phyloP scores from a whole-genome alignment of 305 asterid genomes.

The Fraxinus baroniana region DNA sequence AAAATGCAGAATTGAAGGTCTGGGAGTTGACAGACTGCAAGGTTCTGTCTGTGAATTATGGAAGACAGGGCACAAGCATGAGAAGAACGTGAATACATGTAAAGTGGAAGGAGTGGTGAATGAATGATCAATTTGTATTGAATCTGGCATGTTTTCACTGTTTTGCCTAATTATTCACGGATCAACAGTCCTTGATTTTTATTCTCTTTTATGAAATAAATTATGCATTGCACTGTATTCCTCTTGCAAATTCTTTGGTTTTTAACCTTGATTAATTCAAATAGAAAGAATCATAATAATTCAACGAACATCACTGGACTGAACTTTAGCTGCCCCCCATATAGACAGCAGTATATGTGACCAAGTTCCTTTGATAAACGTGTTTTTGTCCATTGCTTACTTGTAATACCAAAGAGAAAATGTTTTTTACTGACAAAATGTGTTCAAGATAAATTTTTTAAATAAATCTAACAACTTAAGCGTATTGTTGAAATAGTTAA shows the following conservation, averaged over 20 bases:
- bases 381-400: neutral
- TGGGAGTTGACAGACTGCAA: neutral
- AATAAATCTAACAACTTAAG: neutral
- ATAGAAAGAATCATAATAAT: neutral
- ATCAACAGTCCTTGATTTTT: neutral
- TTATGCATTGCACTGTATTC: neutral
- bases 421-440: constrained; percentile 13
- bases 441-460: neutral
- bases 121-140: constrained; percentile 6
- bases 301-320: neutral
- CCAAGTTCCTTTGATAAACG: constrained; percentile 9
- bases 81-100: neutral
- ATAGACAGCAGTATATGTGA: neutral
- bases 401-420: neutral
- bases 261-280: neutral
- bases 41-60: neutral
- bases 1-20: neutral
- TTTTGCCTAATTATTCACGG: neutral
- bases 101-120: constrained; percentile 4
- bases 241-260: neutral
- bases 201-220: neutral
- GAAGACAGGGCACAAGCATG: neutral
- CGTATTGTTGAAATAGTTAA: neutral
- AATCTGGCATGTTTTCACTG: neutral
- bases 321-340: neutral